Conservation (phyloP, 2,329 filamentous ascomycete genomes). For the Mollisia scopiformis region DNA sequence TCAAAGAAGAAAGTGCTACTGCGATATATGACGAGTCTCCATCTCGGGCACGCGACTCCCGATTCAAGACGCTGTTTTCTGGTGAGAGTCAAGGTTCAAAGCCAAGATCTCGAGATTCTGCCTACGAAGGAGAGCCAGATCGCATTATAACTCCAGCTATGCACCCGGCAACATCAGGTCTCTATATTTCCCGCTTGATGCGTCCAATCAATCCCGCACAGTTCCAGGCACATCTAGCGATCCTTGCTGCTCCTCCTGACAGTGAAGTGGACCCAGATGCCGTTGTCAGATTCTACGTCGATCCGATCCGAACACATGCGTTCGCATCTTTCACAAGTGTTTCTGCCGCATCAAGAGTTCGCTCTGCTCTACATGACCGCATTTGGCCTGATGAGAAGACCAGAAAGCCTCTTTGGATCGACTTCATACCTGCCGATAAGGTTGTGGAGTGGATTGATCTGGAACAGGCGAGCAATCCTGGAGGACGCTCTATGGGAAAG, state of each 20-base stretch:
- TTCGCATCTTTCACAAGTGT: conserved; percentile 74
- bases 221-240: conserved; percentile 70
- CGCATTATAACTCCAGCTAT: conserved; percentile 55
- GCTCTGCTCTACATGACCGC: conserved; percentile 73
- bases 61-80: conserved; percentile 50
- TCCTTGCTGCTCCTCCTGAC: conserved; percentile 65
- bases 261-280: conserved; percentile 54
- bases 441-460: conserved; percentile 73
- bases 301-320: conserved; percentile 85
- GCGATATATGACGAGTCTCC: conserved; percentile 12
- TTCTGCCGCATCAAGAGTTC: conserved; percentile 75
- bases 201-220: conserved; percentile 74
- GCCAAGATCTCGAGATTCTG: conserved; percentile 18
- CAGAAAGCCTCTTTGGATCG: conserved; percentile 82
- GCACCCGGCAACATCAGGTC: conserved; percentile 72
- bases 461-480: conserved; percentile 56
- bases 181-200: conserved; percentile 92
- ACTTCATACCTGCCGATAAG: conserved; percentile 82
- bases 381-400: conserved; percentile 88
- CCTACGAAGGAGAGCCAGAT: conserved; percentile 29
- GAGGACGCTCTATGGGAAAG: conserved; percentile 43
- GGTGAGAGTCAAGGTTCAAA: conserved; percentile 12
- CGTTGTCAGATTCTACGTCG: conserved; percentile 75
- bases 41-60: conserved; percentile 39
- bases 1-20: conserved; percentile 3